Percentiles rank a stretch among this genome's conserved stretches.
Evolutionary conservation across 2,329 filamentous ascomycete species (phyloP).

Genomic region (Cladophialophora yegresii): DNA sequence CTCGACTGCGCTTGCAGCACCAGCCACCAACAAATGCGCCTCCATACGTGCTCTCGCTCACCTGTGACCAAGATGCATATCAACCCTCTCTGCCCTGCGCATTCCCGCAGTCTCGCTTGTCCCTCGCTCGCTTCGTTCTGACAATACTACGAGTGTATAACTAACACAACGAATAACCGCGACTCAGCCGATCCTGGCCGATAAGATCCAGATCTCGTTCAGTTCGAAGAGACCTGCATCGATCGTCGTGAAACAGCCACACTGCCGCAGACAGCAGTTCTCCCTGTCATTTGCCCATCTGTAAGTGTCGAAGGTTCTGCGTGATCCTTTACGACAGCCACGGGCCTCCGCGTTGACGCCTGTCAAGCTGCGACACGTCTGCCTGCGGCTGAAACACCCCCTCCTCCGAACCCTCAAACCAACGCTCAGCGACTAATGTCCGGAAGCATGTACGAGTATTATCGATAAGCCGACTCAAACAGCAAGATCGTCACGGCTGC

Average conservation of each 20-base stretch:
- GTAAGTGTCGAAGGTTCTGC: conserved; percentile 5
- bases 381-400: conserved; percentile 21
- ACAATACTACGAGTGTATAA: conserved; percentile 11
- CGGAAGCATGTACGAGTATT: not conserved
- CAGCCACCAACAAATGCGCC: not conserved
- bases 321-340: conserved; percentile 6
- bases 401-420: conserved; percentile 9
- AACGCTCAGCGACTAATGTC: conserved; percentile 4
- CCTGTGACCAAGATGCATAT: not conserved
- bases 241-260: conserved; percentile 25
- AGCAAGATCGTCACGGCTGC: conserved; percentile 18
- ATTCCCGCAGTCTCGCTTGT: not conserved
- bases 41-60: not conserved
- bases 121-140: conserved; percentile 5
- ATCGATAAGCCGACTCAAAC: conserved; percentile 4
- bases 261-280: conserved; percentile 22
- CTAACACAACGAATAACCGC: conserved; percentile 10
- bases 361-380: conserved; percentile 20
- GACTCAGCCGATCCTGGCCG: conserved; percentile 6
- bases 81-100: not conserved
- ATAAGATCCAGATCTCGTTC: conserved; percentile 8
- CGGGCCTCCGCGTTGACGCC: conserved; percentile 8
- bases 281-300: conserved; percentile 16
- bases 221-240: conserved; percentile 10
- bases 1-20: not conserved